Conservation (phyloP, 2,329 filamentous ascomycete species). For the Rutstroemia sp. region DNA sequence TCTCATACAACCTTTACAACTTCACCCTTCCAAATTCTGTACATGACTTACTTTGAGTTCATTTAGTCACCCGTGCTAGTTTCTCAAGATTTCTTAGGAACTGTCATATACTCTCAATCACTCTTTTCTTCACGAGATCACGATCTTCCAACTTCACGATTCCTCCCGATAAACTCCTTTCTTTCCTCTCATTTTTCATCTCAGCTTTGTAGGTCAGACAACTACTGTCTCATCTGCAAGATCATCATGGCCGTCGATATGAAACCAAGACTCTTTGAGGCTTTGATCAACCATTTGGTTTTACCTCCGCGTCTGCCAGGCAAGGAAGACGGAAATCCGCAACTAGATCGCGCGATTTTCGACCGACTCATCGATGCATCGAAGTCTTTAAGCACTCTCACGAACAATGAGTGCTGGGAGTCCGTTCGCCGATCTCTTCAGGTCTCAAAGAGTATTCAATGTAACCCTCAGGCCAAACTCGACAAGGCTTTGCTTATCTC, state of each 20-base stretch:
- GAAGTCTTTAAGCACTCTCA: background rate
- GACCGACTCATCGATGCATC: conserved; percentile 10
- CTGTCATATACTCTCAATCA: too few relatives aligned
- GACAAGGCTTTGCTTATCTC: conserved; percentile 22
- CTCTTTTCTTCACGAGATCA: too few relatives aligned
- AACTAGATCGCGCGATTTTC: conserved; percentile 8
- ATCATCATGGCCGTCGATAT: background rate
- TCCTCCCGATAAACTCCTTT: too few relatives aligned
- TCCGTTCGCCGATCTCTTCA: conserved; percentile 12
- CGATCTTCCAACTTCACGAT: too few relatives aligned
- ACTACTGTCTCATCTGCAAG: too few relatives aligned
- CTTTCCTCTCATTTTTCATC: too few relatives aligned
- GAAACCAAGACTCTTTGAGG: conserved; percentile 8
- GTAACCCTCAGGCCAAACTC: conserved; percentile 16
- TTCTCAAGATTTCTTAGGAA: too few relatives aligned
- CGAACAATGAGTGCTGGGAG: background rate
- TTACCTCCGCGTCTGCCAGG: conserved; percentile 18
- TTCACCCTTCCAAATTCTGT: too few relatives aligned
- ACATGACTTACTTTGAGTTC: too few relatives aligned
- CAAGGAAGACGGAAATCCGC: conserved; percentile 12
- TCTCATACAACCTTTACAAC: too few relatives aligned
- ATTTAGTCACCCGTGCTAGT: too few relatives aligned
- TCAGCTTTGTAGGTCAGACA: too few relatives aligned
- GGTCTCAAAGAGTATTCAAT: background rate
- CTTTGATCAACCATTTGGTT: conserved; percentile 18